These are phyloP conservation scores for Ceratobasidium papillatum DNA, from an alignment of 1,284 basidiomycete species.

Conservation along the genomic window DNA sequence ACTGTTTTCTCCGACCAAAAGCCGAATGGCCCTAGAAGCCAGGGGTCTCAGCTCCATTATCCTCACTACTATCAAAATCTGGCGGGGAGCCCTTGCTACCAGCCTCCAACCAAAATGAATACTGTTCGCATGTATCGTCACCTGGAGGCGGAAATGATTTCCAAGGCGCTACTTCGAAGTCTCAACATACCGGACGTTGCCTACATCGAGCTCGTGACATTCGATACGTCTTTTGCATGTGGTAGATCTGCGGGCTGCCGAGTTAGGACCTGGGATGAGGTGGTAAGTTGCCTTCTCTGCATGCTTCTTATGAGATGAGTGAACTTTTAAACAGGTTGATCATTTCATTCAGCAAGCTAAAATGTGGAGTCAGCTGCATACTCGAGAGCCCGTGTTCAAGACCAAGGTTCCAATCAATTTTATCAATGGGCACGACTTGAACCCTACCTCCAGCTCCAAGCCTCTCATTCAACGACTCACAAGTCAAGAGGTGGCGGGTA, in stretches of 20 bases:
- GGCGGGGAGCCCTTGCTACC: neutral
- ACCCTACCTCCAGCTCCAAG: neutral
- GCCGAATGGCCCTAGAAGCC: neutral
- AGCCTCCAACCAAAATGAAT: neutral
- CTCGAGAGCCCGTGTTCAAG: neutral
- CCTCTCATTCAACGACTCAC: neutral
- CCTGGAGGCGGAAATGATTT: slow-evolving; percentile 1
- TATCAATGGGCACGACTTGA: neutral
- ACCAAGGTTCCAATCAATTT: neutral
- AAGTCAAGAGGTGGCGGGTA: neutral
- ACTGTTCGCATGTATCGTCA: slow-evolving; percentile 1
- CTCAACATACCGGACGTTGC: slow-evolving; percentile 7
- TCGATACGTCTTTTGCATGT: slow-evolving; percentile 1
- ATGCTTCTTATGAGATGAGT: neutral
- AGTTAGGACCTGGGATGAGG: neutral
- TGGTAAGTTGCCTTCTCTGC: neutral
- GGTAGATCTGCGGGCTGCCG: neutral
- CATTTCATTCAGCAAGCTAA: neutral
- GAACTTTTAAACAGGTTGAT: neutral
- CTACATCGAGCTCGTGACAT: neutral
- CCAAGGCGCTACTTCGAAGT: neutral
- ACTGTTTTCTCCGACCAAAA: neutral
- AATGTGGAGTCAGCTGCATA: neutral
- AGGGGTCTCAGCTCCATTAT: neutral
- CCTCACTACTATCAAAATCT: neutral